A percentile compares a stretch with the other conserved stretches of the same genome.
Evolutionary conservation across 495 filamentous ascomycete genomes (phyloP).

Genomic region (Hypoxylon cercidicola): DNA sequence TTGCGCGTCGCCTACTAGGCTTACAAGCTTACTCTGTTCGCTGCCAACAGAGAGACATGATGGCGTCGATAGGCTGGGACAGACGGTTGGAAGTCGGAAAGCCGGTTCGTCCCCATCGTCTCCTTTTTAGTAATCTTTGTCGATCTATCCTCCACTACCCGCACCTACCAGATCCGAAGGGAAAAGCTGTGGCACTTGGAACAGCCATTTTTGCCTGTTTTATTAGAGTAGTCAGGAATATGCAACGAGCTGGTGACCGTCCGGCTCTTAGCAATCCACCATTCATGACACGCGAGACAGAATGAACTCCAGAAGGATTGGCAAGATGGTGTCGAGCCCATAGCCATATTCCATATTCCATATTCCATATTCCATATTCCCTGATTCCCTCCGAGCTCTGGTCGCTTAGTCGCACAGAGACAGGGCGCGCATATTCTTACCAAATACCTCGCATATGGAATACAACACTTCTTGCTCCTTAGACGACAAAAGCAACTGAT

Average conservation of each 20-base stretch:
- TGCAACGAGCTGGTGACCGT: constrained; percentile 15
- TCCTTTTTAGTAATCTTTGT: constrained; percentile 43
- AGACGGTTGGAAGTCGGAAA: constrained; percentile 17
- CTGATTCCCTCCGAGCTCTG: constrained; percentile 11
- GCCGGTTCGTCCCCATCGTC: constrained; percentile 30
- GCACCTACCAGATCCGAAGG: constrained; percentile 18
- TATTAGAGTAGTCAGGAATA: constrained; percentile 16
- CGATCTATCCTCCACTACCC: constrained; percentile 28
- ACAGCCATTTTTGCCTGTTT: constrained; percentile 28
- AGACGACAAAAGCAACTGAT: not conserved
- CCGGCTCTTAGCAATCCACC: constrained; percentile 14
- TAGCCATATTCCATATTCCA: too few species aligned
- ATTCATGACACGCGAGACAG: constrained; percentile 19
- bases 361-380: too few species aligned
- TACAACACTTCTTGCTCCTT: not conserved
- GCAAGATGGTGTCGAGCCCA: constrained; percentile 8
- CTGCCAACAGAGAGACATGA: constrained; percentile 25
- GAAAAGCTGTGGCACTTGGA: constrained; percentile 5
- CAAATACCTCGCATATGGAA: constrained; percentile 2
- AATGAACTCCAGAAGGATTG: constrained; percentile 16
- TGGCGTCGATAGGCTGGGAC: constrained; percentile 12
- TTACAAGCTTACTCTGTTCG: constrained; percentile 40
- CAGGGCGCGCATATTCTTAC: constrained; percentile 2
- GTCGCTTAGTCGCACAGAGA: not conserved
- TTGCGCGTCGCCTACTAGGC: constrained; percentile 34